Evolutionary conservation across 139 green algal genomes (phyloP), one percentile per base, ranked within the genome.

Genomic region (Chlorella sorokiniana): DNA sequence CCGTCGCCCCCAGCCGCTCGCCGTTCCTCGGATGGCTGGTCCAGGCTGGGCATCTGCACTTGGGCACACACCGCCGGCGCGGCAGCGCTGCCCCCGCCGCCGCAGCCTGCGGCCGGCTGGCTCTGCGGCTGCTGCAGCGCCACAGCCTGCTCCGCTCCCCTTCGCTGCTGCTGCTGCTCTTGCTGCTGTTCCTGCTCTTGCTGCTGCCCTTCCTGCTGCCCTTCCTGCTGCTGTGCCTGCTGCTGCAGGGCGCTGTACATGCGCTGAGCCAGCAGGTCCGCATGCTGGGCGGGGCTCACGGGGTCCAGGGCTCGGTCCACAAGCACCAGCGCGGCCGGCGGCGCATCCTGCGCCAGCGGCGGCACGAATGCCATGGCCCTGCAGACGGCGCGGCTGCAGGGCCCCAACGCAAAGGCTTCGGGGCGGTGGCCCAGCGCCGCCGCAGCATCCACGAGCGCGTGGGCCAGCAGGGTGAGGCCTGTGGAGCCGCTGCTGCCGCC

Each of bases 271-370:
- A 89, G 71, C 40, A 90, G 83, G 7, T 91, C 85, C 20, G 62
- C 33, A 80, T 91, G 87, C n/a, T 63, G 64, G 1, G 69, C 78
- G 2, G 91, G 90, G 11, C 85, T 88, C 37, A 86, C 85, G 1
- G 92, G 76, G 84, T 95, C 92, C 23, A 92, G 54, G 41, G 69
- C 45, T 23, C 89, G 68, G 42, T 93, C 89, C 27, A 93, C 62
- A 31, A 93, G 74, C 14, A 93, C 79, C 35, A 93, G 79, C 0
- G 86, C 85, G 31, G 89, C 87, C 20, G 67, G 51, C 20, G 52
- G 74, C 20, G 68, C 65, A 37, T 81, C 69, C 29, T 56, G 31
- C 3, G 51, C 56, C 23, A 78, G 31, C 8, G 70, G 16, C 0
- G 86, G 79, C 44, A 91, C 74, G 72, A 61, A 92, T 0, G 62